Evolutionary conservation across 768 basidiomycete species (phyloP).

Genomic region (Pleurotus giganteus): DNA sequence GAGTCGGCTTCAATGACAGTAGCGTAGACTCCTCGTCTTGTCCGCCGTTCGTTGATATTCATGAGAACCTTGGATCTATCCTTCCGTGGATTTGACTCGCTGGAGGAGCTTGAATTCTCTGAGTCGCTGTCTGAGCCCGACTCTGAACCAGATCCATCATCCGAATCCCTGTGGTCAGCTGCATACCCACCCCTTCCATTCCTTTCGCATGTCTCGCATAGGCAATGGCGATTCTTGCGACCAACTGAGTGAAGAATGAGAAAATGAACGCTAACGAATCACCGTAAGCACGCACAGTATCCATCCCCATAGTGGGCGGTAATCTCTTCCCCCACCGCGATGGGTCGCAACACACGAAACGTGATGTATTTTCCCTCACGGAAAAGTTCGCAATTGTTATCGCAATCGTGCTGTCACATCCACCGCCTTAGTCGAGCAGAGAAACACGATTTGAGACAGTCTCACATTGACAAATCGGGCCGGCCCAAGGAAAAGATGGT

Average conservation of each 20-base stretch:
- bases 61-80: constrained; percentile 33
- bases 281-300: constrained; percentile 63
- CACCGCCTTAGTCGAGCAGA: constrained; percentile 13
- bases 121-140: constrained; percentile 48
- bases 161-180: constrained; percentile 50
- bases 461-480: constrained; percentile 92
- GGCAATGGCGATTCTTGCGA: constrained; percentile 67
- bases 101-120: constrained; percentile 31
- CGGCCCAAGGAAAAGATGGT: constrained; percentile 86
- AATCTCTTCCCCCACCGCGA: constrained; percentile 80
- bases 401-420: constrained; percentile 74
- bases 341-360: constrained; percentile 77
- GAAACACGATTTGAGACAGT: constrained; percentile 10
- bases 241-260: constrained; percentile 44
- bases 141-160: constrained; percentile 45
- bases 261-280: constrained; percentile 18
- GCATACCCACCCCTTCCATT: constrained; percentile 74
- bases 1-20: constrained; percentile 60
- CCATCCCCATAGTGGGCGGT: constrained; percentile 90
- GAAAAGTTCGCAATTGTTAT: constrained; percentile 86
- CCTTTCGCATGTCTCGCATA: constrained; percentile 86
- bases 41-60: constrained; percentile 78
- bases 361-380: constrained; percentile 89
- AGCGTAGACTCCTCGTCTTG: constrained; percentile 80
- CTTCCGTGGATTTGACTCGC: constrained; percentile 39